Conservation (phyloP, 2,329 filamentous ascomycete species). For the Neoarthrinium moseri region DNA sequence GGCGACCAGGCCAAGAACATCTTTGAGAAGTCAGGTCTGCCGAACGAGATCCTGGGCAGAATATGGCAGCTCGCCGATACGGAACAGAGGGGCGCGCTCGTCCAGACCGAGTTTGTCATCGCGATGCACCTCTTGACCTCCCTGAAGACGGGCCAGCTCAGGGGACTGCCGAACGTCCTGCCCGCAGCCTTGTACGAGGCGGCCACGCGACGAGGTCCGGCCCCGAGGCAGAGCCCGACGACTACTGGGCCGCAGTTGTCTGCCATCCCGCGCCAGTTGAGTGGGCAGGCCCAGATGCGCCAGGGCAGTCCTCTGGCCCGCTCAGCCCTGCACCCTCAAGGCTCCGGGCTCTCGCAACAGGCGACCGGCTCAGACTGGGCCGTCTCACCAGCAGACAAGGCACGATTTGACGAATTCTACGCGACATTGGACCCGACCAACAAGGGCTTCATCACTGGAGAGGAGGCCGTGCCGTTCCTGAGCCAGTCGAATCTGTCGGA, state of each 20-base stretch:
- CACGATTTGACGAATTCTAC: conserved; percentile 84
- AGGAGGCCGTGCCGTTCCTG: conserved; percentile 92
- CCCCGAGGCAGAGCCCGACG: conserved; percentile 49
- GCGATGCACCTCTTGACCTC: conserved; percentile 97
- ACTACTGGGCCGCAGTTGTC: conserved; percentile 56
- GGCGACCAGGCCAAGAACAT: conserved; percentile 89
- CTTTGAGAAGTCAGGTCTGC: conserved; percentile 87
- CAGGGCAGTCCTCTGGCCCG: conserved; percentile 57
- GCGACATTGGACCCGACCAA: conserved; percentile 76
- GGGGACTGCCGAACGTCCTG: conserved; percentile 74
- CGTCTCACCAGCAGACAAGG: conserved; percentile 79
- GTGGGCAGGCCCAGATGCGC: conserved; percentile 65
- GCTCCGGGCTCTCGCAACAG: conserved; percentile 29
- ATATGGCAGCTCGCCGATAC: conserved; percentile 97
- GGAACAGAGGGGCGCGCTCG: conserved; percentile 84
- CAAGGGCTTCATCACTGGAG: conserved; percentile 83
- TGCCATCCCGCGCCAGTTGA: conserved; percentile 80
- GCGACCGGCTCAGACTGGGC: conserved; percentile 72
- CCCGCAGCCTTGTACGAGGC: conserved; percentile 89
- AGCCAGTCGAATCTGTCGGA: conserved; percentile 88
- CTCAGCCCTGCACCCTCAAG: conserved; percentile 44
- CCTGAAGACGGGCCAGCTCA: conserved; percentile 79
- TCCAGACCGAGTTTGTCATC: conserved; percentile 91
- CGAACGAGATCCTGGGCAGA: conserved; percentile 86
- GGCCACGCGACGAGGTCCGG: conserved; percentile 66